Evolutionary conservation across 805 yeast genomes (phyloP).

Genomic region (Saccharomycopsis lassenensis): DNA sequence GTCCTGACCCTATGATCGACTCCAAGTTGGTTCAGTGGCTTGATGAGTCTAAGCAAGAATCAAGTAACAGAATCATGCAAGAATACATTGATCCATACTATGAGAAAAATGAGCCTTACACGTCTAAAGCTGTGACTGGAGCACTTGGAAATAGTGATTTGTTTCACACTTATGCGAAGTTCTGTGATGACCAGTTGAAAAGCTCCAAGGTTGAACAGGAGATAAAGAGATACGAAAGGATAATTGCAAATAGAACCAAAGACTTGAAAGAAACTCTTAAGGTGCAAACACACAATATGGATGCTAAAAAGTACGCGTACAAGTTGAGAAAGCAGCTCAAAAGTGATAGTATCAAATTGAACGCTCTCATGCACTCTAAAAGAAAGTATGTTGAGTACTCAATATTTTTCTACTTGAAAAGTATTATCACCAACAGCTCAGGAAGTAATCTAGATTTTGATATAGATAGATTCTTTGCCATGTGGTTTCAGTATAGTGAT

Average conservation of each 20-base stretch:
- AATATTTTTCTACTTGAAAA: constrained; percentile 44
- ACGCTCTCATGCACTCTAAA: constrained; percentile 28
- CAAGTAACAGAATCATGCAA: constrained; percentile 45
- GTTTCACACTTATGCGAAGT: constrained; percentile 53
- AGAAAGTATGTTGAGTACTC: constrained; percentile 41
- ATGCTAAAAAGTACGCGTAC: constrained; percentile 41
- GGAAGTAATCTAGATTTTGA: too few relatives aligned
- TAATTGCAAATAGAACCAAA: constrained; percentile 30
- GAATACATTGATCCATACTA: constrained; percentile 42
- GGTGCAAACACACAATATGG: constrained; percentile 39
- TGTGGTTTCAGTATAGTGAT: constrained; percentile 64
- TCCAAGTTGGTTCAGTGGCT: constrained; percentile 55
- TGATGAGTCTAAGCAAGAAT: constrained; percentile 57
- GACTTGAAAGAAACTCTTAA: constrained; percentile 40
- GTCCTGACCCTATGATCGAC: constrained; percentile 24
- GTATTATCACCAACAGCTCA: constrained; percentile 44
- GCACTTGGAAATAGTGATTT: constrained; percentile 25
- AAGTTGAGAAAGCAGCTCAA: constrained; percentile 37
- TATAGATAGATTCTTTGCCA: constrained; percentile 65
- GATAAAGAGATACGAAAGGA: constrained; percentile 29
- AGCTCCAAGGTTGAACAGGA: constrained; percentile 34
- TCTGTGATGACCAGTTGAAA: constrained; percentile 57
- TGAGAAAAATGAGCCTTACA: too few relatives aligned
- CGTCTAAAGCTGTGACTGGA: background rate
- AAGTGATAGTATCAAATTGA: constrained; percentile 39